Base-by-base conservation (phyloP, 2,329 filamentous ascomycete genomes). In the Xylariaceae sp. region DNA sequence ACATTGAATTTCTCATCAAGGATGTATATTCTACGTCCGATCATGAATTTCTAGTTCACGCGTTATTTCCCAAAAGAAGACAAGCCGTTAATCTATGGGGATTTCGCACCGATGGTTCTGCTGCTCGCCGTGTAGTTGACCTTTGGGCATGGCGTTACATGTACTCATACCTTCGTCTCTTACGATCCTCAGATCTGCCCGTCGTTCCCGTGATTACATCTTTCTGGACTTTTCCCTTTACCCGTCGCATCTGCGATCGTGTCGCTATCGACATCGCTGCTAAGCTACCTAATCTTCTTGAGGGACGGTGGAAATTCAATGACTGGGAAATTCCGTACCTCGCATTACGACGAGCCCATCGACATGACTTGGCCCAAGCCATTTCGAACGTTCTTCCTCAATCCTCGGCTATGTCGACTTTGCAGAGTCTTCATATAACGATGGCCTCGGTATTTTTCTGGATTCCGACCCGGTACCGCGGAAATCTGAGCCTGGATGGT, bases 21-120 rank as follows among this genome's bases (percentile, higher is more conserved):
- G 46, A 48, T 48, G 32, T 40, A 40, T 48, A 48, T 48, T 48
- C 46, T 20, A 37, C 20, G 2, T 16, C 41, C 41, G 41, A 48
- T 16, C 46, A 37, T 16, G n/a, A 23, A 19, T 14, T n/a, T 21
- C 43, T 23, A 26, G 23, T 26, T 26, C 4, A 4, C 23, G 4
- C 23, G 23, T 26, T 9, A 9, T 4, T 26, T 26, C 4, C 4
- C 23, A 26, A 26, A 26, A 9, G 23, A 4, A 26, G 9, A 4
- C 4, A 26, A 4, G 9, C 23, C 9, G 4, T 26, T 26, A 4
- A 26, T 26, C 23, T 9, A 26, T 26, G 23, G 23, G 23, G 23
- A 26, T 26, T 26, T 9, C 23, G 23, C 23, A 26, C 23, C 9
- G 23, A 26, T 26, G 23, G 23, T 4, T 26, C 23, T 26, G 9